Evolutionary conservation across 2,329 filamentous ascomycete genomes (phyloP).

Genomic region (Xylariales sp.): DNA sequence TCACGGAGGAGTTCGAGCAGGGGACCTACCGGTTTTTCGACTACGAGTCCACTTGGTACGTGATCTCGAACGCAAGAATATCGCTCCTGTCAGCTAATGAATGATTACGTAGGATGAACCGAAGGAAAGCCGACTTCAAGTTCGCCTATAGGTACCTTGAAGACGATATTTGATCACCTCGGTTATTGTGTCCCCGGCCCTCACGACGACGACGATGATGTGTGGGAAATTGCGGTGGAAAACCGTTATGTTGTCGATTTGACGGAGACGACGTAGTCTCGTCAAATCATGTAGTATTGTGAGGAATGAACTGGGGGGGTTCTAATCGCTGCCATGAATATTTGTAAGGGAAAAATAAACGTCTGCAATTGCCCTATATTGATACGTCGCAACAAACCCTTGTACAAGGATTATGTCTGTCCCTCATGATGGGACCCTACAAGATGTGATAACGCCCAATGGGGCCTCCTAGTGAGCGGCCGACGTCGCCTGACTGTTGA

Average conservation of each 20-base stretch:
- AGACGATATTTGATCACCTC: slow-evolving; percentile 78
- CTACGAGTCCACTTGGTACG: slow-evolving; percentile 98
- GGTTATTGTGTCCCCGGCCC: slow-evolving; percentile 52
- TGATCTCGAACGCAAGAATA: slow-evolving; percentile 36
- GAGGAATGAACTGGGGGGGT: slow-evolving; percentile 2
- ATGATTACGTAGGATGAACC: slow-evolving; percentile 85
- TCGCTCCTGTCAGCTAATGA: slow-evolving; percentile 37
- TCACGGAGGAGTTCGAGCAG: slow-evolving; percentile 98
- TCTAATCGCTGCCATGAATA: slow-evolving; percentile 28
- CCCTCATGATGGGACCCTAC: not conserved
- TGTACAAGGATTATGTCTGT: not conserved
- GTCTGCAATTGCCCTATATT: slow-evolving; percentile 21
- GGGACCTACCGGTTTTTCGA: slow-evolving; percentile 99
- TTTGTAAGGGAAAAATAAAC: slow-evolving; percentile 28
- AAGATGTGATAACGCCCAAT: not conserved
- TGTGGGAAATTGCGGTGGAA: slow-evolving; percentile 4
- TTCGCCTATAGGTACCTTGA: slow-evolving; percentile 98
- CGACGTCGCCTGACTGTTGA: not conserved
- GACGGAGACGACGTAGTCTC: slow-evolving; percentile 11
- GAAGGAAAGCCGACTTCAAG: slow-evolving; percentile 96
- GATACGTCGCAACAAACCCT: slow-evolving; percentile 13
- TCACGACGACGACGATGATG: slow-evolving; percentile 17
- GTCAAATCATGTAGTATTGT: slow-evolving; percentile 14
- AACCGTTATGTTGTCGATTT: not conserved
- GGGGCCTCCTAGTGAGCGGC: not conserved